These are phyloP conservation scores for Selenicereus undatus DNA, from an alignment of 148 eudicot species.

Conservation along the genomic window DNA sequence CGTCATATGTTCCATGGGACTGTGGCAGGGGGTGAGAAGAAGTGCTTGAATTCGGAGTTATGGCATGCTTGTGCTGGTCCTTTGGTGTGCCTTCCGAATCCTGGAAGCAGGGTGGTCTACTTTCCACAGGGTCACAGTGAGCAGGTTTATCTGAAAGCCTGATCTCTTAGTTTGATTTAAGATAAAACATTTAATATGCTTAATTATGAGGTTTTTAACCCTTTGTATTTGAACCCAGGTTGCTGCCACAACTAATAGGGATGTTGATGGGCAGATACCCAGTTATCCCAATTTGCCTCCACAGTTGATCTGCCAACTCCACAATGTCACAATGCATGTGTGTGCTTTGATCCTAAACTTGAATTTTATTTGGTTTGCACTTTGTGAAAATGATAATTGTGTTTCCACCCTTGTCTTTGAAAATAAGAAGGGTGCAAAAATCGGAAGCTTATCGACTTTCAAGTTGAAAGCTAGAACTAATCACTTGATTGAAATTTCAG, in stretches of 20 bases:
- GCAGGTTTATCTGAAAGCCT: conserved; percentile 45
- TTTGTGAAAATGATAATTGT: neutral
- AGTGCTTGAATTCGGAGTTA: conserved; percentile 84
- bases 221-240: conserved; percentile 49
- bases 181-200: neutral
- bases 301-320: conserved; percentile 91
- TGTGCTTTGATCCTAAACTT: conserved; percentile 38
- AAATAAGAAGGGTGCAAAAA: neutral
- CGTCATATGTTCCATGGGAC: conserved; percentile 12
- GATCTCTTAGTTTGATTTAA: neutral
- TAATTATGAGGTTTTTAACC: conserved; percentile 9
- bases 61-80: conserved; percentile 99
- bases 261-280: conserved; percentile 84
- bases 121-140: conserved; percentile 99
- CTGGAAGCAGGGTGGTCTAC: conserved; percentile 88
- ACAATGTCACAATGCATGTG: conserved; percentile 98
- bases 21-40: conserved; percentile 62
- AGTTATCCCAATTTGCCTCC: conserved; percentile 84
- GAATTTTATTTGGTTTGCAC: neutral
- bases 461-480: neutral
- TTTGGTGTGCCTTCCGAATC: conserved; percentile 69
- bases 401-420: neutral
- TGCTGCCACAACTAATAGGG: conserved; percentile 88
- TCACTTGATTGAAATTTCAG: conserved; percentile 43
- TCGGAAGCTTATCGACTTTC: neutral